Conservation (phyloP, 805 yeast species). For the Barnettozyma sucrosica region DNA sequence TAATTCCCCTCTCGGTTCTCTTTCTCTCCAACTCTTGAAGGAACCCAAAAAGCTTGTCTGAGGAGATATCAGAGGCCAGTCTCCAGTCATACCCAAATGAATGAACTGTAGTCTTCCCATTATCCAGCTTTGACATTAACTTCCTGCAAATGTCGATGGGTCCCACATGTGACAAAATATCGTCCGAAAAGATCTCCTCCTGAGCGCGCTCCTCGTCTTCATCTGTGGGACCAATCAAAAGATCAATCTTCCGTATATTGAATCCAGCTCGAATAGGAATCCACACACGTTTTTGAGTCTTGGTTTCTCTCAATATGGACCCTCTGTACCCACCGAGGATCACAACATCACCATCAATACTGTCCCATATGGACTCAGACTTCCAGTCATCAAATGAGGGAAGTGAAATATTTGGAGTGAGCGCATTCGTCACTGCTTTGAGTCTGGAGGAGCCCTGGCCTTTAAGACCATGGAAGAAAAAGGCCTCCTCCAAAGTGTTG, state of each 20-base stretch:
- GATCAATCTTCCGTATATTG: constrained; percentile 60
- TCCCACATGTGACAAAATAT: constrained; percentile 75
- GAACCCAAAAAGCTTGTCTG: constrained; percentile 45
- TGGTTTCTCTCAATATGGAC: constrained; percentile 59
- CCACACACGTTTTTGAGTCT: constrained; percentile 70
- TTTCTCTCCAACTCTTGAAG: constrained; percentile 39
- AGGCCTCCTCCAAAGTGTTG: constrained; percentile 58
- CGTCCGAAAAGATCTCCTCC: constrained; percentile 58
- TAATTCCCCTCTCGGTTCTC: constrained; percentile 32
- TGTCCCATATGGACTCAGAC: constrained; percentile 44
- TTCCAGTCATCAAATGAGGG: constrained; percentile 19
- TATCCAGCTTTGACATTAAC: constrained; percentile 50
- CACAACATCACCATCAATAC: constrained; percentile 71
- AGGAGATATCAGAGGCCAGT: constrained; percentile 52
- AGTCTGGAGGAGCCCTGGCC: constrained; percentile 63
- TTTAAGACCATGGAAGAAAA: constrained; percentile 43
- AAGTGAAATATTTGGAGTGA: constrained; percentile 40
- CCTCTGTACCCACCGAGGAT: constrained; percentile 90
- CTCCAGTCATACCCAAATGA: constrained; percentile 96
- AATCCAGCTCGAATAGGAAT: constrained; percentile 84
- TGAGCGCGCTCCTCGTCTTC: constrained; percentile 60
- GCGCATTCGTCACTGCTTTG: constrained; percentile 61
- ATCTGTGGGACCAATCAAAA: constrained; percentile 65
- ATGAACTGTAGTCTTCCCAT: constrained; percentile 55
- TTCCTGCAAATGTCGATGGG: constrained; percentile 75